Percentiles rank a stretch among this genome's conserved stretches.
Evolutionary conservation across 1,284 basidiomycete species (phyloP).

Genomic region (Pascua guehoae): DNA sequence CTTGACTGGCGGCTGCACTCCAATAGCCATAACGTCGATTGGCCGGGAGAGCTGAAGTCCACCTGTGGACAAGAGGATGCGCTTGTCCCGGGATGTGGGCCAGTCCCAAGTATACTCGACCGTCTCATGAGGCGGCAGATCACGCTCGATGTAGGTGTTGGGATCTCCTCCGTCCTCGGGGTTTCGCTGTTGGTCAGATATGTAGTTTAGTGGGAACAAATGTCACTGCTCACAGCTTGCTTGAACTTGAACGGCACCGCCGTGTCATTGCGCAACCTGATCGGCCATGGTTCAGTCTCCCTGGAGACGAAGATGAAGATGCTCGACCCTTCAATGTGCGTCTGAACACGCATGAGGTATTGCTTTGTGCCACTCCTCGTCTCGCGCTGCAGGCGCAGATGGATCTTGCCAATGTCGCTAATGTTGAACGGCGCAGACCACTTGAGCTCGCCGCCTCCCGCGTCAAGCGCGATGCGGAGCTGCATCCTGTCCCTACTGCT

Average conservation of each 20-base stretch:
- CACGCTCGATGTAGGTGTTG: constrained; percentile 40
- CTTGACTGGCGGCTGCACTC: constrained; percentile 84
- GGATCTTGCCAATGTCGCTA: constrained; percentile 80
- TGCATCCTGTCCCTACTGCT: constrained; percentile 60
- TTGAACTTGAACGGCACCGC: constrained; percentile 67
- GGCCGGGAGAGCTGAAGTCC: constrained; percentile 58
- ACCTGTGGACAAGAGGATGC: constrained; percentile 66
- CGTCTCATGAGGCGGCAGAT: constrained; percentile 23
- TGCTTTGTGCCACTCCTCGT: constrained; percentile 49
- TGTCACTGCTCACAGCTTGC: constrained; percentile 61
- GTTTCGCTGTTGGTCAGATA: not conserved
- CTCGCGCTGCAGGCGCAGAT: constrained; percentile 59
- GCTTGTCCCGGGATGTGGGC: constrained; percentile 80
- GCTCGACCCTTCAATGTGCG: constrained; percentile 79
- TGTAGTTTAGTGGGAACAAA: constrained; percentile 21
- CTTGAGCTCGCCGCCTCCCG: constrained; percentile 60
- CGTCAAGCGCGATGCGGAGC: constrained; percentile 78
- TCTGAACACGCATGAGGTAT: constrained; percentile 74
- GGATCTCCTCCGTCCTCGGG: constrained; percentile 46
- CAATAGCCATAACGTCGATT: constrained; percentile 95
- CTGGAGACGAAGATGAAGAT: constrained; percentile 77
- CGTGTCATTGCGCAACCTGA: constrained; percentile 85
- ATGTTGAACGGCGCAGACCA: constrained; percentile 93
- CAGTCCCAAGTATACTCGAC: constrained; percentile 86
- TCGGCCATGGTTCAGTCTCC: constrained; percentile 77